Percentiles rank a stretch among this genome's conserved stretches.
Conservation (phyloP, 441 rosid species). For the Adansonia gregorii region DNA sequence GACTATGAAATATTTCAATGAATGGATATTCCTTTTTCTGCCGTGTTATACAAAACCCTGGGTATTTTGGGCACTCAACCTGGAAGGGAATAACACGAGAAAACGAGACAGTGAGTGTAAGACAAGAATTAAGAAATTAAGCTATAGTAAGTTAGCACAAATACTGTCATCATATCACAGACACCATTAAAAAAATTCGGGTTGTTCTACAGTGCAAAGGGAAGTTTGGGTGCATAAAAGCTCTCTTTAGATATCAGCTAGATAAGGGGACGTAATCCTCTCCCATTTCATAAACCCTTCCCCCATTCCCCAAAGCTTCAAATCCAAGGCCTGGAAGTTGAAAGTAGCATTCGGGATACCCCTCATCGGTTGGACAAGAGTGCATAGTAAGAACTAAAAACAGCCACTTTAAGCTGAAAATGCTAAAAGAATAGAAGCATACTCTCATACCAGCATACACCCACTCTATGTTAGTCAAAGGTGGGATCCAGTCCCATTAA, state of each 20-base stretch:
- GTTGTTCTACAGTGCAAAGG: not conserved
- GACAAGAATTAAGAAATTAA: not conserved
- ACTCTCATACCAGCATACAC: not conserved
- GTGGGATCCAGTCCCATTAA: too few species aligned
- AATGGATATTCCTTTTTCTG: constrained; percentile 93
- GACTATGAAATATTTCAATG: constrained; percentile 88
- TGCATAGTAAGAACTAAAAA: not conserved
- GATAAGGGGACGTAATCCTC: not conserved
- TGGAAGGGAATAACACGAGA: constrained; percentile 38
- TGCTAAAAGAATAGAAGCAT: constrained; percentile 13
- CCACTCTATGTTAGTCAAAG: not conserved
- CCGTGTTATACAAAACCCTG: constrained; percentile 86
- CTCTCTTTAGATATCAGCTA: not conserved
- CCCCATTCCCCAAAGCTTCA: not conserved
- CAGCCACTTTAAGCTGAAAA: not conserved
- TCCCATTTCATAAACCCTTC: not conserved
- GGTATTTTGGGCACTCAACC: constrained; percentile 96
- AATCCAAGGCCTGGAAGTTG: not conserved
- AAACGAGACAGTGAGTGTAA: constrained; percentile 21
- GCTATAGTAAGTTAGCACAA: not conserved
- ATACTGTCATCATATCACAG: not conserved
- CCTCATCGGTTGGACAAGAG: not conserved
- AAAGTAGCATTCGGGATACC: not conserved
- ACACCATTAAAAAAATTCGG: not conserved
- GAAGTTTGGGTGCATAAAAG: not conserved